A percentile compares a stretch with the other conserved stretches of the same genome.
Evolutionary conservation across 805 yeast species (phyloP).

Genomic region (Torulaspora quercuum): DNA sequence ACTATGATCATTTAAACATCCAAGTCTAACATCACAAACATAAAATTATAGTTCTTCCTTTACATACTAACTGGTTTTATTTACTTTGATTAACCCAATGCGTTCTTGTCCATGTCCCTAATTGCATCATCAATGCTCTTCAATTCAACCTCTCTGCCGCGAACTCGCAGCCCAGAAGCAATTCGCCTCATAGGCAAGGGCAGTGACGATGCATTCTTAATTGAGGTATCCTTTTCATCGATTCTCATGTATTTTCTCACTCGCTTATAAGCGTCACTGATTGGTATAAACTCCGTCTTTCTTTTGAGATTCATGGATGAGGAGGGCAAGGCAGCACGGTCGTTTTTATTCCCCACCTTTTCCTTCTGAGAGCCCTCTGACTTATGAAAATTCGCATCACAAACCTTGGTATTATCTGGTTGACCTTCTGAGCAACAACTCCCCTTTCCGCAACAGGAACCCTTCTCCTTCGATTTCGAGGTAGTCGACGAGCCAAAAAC

Average conservation of each 20-base stretch:
- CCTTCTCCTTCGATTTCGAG: neutral
- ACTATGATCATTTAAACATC: conserved; percentile 16
- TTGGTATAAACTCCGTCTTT: conserved; percentile 59
- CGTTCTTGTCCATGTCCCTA: conserved; percentile 67
- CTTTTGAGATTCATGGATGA: too few species aligned
- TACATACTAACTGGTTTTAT: too few species aligned
- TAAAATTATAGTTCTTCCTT: too few species aligned
- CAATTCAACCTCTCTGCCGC: conserved; percentile 91
- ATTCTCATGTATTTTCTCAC: conserved; percentile 70
- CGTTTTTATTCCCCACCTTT: too few species aligned
- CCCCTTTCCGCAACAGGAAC: conserved; percentile 1
- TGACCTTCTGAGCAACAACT: too few species aligned
- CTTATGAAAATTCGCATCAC: too few species aligned
- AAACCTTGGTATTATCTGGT: too few species aligned
- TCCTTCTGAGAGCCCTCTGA: too few species aligned
- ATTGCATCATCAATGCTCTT: conserved; percentile 82
- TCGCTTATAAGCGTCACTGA: conserved; percentile 87
- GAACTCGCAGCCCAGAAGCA: conserved; percentile 9
- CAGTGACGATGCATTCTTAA: neutral
- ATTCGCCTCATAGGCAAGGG: conserved; percentile 7
- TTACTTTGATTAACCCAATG: conserved; percentile 9
- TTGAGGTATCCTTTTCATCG: conserved; percentile 3
- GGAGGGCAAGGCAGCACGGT: too few species aligned
- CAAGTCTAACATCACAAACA: too few species aligned
- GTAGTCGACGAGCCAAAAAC: conserved; percentile 50